Evolutionary conservation across 106 monocot species (phyloP).

Genomic region (Phalaenopsis aphrodite): DNA sequence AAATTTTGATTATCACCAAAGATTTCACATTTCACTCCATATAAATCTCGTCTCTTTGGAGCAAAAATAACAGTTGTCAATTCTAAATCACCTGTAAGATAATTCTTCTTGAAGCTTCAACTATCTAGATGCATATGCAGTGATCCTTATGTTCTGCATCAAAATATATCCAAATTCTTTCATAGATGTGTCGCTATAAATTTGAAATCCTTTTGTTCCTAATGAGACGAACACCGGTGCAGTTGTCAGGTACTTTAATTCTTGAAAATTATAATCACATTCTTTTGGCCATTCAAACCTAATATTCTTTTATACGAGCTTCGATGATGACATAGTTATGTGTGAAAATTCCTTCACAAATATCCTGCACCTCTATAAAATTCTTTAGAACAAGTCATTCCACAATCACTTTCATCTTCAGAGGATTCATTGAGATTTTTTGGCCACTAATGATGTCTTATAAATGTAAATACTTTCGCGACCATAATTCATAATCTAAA

Average conservation of each 20-base stretch:
- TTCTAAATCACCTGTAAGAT: neutral
- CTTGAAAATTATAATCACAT: neutral
- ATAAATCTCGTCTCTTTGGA: neutral
- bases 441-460: too few species aligned
- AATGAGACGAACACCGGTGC: neutral
- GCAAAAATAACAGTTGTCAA: neutral
- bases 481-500: too few species aligned
- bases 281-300: neutral
- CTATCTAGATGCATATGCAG: neutral
- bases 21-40: too few species aligned
- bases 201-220: neutral
- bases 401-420: too few species aligned
- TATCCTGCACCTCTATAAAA: too few species aligned
- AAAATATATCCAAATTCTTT: constrained; percentile 3
- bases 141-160: neutral
- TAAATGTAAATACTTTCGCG: too few species aligned
- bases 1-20: neutral
- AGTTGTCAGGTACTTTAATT: neutral
- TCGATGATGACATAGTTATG: too few species aligned
- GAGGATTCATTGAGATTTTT: too few species aligned
- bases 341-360: too few species aligned
- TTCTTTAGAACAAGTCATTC: too few species aligned
- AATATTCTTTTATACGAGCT: neutral
- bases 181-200: neutral
- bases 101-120: neutral